Evolutionary conservation across 306 rosid genomes (phyloP).

Genomic region (Ammopiptanthus mongolicus): DNA sequence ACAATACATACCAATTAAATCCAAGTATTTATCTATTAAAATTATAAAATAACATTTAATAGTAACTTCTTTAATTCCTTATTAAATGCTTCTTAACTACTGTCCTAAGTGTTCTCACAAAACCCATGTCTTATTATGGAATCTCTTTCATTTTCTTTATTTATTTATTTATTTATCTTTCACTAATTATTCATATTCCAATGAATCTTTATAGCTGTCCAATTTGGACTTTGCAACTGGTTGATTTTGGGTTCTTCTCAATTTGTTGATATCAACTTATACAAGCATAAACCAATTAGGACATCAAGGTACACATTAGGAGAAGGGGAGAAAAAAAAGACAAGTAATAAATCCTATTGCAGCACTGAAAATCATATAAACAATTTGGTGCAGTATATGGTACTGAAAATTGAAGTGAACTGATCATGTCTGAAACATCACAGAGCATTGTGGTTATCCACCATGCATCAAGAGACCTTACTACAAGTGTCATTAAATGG

Average conservation of each 20-base stretch:
- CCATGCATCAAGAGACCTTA: constrained; percentile 47
- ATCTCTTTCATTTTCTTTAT: not conserved
- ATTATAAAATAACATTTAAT: too few species aligned
- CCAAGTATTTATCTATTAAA: too few species aligned
- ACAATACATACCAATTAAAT: too few species aligned
- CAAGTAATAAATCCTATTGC: not conserved
- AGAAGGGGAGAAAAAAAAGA: not conserved
- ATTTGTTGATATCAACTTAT: not conserved
- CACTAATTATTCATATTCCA: not conserved
- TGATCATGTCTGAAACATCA: constrained; percentile 17
- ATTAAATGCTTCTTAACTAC: too few species aligned
- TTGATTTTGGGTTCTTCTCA: not conserved
- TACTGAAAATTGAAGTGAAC: not conserved
- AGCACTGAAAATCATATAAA: not conserved
- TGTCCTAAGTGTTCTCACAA: too few species aligned
- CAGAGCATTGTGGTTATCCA: constrained; percentile 55
- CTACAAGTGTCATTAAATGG: constrained; percentile 36
- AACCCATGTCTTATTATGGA: not conserved
- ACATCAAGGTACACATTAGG: not conserved
- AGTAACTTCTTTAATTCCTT: too few species aligned
- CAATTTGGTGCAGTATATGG: not conserved
- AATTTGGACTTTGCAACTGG: not conserved
- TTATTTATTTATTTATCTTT: not conserved
- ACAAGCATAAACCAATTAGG: not conserved
- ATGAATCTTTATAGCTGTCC: constrained; percentile 12